Evolutionary conservation across 345 rosid species (phyloP).

Genomic region (Microthlaspi erraticum): DNA sequence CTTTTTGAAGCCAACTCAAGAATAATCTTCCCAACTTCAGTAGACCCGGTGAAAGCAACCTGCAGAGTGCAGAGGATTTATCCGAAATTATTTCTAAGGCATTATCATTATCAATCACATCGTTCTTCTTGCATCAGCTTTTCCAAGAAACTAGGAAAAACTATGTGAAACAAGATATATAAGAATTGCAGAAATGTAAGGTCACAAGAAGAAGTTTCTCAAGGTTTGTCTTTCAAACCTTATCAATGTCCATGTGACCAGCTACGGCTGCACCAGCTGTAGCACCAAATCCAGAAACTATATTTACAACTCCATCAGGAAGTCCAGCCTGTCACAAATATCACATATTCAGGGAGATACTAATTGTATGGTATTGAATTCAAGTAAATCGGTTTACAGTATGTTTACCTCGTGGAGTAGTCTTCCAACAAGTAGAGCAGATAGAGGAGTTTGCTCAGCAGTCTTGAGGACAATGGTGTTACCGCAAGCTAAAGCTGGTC

Average conservation of each 20-base stretch:
- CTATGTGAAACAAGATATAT: background rate
- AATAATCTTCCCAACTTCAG: constrained; percentile 68
- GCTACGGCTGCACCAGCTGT: constrained; percentile 91
- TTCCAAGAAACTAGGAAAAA: constrained; percentile 12
- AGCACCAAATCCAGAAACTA: constrained; percentile 86
- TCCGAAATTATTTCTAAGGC: background rate
- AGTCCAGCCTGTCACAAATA: constrained; percentile 75
- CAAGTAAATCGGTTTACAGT: background rate
- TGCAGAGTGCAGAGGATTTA: constrained; percentile 44
- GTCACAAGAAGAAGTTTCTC: background rate
- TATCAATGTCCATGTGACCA: constrained; percentile 90
- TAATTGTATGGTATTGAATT: background rate
- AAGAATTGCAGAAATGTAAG: background rate
- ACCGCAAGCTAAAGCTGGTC: constrained; percentile 92
- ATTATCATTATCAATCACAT: background rate
- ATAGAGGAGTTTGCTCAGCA: constrained; percentile 91
- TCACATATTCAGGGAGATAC: background rate
- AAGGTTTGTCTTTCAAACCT: constrained; percentile 54
- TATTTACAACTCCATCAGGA: constrained; percentile 88
- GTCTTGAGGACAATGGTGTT: constrained; percentile 88
- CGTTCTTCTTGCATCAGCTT: background rate
- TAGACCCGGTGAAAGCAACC: constrained; percentile 97
- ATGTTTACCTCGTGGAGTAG: constrained; percentile 76
- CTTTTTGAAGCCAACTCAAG: constrained; percentile 76
- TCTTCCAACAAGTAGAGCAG: constrained; percentile 65